Evolutionary conservation across 2,329 filamentous ascomycete species (phyloP).

Genomic region (Cladorrhinum sp.): DNA sequence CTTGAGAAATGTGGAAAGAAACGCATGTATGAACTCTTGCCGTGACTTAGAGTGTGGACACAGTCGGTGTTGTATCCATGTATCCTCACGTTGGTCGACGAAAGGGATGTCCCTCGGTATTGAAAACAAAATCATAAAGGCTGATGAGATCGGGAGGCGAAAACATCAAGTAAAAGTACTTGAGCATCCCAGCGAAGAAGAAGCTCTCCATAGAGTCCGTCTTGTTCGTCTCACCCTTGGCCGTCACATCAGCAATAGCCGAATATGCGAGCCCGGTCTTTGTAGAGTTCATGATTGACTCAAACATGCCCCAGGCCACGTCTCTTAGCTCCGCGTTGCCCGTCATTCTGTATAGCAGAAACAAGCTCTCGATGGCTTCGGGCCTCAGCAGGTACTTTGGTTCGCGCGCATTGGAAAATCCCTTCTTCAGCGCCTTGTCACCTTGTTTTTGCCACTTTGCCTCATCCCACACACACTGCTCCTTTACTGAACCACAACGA

Average conservation of each 20-base stretch:
- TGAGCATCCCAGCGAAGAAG: slow-evolving; percentile 39
- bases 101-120: slow-evolving; percentile 27
- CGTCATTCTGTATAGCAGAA: slow-evolving; percentile 62
- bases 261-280: slow-evolving; percentile 50
- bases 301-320: slow-evolving; percentile 62
- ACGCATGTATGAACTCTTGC: no score
- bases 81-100: slow-evolving; percentile 16
- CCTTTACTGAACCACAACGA: slow-evolving; percentile 36
- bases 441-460: slow-evolving; percentile 32
- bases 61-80: no score
- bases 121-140: slow-evolving; percentile 57
- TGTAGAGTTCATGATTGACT: slow-evolving; percentile 49
- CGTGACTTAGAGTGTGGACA: no score
- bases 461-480: slow-evolving; percentile 37
- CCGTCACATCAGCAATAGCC: slow-evolving; percentile 49
- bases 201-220: slow-evolving; percentile 67
- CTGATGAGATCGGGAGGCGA: slow-evolving; percentile 53
- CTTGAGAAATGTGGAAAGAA: no score
- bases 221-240: slow-evolving; percentile 34
- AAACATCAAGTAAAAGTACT: slow-evolving; percentile 64
- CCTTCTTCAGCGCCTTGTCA: slow-evolving; percentile 28
- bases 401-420: slow-evolving; percentile 30
- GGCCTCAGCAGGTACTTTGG: slow-evolving; percentile 55
- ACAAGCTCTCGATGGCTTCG: slow-evolving; percentile 66
- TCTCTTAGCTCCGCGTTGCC: slow-evolving; percentile 55